A percentile compares a stretch with the other conserved stretches of the same genome.
These are phyloP conservation scores for Colletotrichum filicis DNA, from an alignment of 2,329 filamentous ascomycete species.

Conservation along the genomic window DNA sequence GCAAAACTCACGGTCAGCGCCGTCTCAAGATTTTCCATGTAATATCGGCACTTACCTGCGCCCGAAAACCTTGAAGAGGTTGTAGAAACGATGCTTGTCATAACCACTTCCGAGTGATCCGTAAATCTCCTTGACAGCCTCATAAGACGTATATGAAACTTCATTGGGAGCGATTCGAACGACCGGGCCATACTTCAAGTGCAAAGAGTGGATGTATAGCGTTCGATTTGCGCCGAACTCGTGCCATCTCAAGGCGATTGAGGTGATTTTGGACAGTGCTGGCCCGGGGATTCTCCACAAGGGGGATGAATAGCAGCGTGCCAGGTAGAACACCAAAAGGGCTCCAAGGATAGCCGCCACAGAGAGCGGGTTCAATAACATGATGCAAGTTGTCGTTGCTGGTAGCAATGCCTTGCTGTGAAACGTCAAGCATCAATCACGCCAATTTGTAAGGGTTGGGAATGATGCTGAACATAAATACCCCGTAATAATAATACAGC, in stretches of 20 bases:
- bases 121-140: conserved; percentile 72
- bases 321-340: conserved; percentile 20
- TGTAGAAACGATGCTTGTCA: conserved; percentile 73
- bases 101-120: conserved; percentile 70
- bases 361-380: conserved; percentile 36
- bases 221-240: conserved; percentile 67
- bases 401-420: not conserved
- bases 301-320: conserved; percentile 46
- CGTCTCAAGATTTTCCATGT: not conserved
- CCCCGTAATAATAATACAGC: not conserved
- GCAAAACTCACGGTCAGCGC: not conserved
- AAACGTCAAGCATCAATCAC: not conserved
- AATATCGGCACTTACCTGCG: conserved; percentile 53
- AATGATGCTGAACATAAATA: not conserved
- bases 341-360: conserved; percentile 9
- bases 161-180: conserved; percentile 70
- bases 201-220: conserved; percentile 66
- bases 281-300: conserved; percentile 61
- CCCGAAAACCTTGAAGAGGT: conserved; percentile 68
- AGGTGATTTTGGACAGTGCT: conserved; percentile 58
- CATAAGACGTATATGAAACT: conserved; percentile 66
- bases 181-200: conserved; percentile 65
- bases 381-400: not conserved
- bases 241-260: conserved; percentile 63
- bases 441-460: not conserved